These are phyloP conservation scores for Aspergillus biplanus DNA, from an alignment of 495 filamentous ascomycete species.

Conservation along the genomic window DNA sequence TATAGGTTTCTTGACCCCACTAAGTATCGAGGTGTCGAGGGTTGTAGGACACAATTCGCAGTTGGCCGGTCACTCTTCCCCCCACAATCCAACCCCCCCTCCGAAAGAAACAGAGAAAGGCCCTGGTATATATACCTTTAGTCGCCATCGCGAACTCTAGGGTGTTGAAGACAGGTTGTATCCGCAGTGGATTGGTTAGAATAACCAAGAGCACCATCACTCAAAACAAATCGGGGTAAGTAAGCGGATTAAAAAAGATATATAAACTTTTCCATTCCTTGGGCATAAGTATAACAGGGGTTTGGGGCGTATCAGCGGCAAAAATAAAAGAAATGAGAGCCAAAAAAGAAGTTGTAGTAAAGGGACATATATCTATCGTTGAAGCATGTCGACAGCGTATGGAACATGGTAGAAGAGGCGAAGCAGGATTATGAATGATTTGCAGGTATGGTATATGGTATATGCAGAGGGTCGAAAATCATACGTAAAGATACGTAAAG, in stretches of 20 bases:
- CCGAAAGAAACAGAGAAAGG: no score
- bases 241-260: conserved; percentile 1
- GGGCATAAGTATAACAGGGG: conserved; percentile 6
- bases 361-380: conserved; percentile 33
- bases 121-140: background rate
- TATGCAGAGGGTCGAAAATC: conserved; percentile 16
- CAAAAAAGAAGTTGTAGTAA: conserved; percentile 14
- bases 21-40: no score
- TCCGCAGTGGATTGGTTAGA: no score
- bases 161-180: no score
- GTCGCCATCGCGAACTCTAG: background rate
- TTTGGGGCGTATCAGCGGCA: background rate
- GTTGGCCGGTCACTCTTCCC: no score
- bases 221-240: background rate
- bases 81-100: no score
- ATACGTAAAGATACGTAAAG: conserved; percentile 3
- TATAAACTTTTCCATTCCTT: conserved; percentile 25
- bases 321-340: background rate
- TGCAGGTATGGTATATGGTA: conserved; percentile 21
- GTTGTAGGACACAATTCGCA: no score
- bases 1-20: no score
- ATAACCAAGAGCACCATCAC: background rate
- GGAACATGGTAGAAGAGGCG: conserved; percentile 16
- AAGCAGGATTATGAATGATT: conserved; percentile 19
- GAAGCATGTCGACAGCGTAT: conserved; percentile 26